Evolutionary conservation across 225 moss, liverwort and hornwort species (phyloP), one percentile per base, ranked within the genome.

Genomic region (Ulota crispa): DNA sequence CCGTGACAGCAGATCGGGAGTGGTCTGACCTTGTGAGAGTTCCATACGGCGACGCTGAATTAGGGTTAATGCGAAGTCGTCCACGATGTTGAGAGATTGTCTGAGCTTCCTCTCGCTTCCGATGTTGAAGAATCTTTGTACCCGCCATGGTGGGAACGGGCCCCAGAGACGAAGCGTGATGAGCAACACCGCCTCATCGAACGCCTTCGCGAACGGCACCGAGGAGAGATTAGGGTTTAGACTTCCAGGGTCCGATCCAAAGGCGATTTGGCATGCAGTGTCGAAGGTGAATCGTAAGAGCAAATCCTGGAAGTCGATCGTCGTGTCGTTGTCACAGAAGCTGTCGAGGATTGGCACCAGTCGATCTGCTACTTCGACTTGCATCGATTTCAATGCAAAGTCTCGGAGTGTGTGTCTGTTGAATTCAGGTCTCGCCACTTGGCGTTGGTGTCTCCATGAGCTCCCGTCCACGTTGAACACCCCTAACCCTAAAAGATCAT

Each of bases 241-340:
- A 41, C 84, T 83, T 2, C 60, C 84, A 15, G 86, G 87, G 66
- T 89, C 88, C 53, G 82, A 81, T 14, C 84, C 91, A 12, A 89
- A 87, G 13, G 83, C 79, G 6, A 89, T 76, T 31, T 87, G 83
- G 16, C 84, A 89, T 1, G 87, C 84, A 6, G 78, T 89, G 27
- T 93, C 88, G 21, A 93, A 91, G 9, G 83, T 77, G 50, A 91
- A 93, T 7, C 88, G 82, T 73, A 67, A 62, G 42, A 93, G 53
- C 5, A 91, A 59, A 41, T 89, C 93, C 47, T 93, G 93, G 11
- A 93, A 70, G 72, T 91, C 91, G 0, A 87, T 61, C 13, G n/a
- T 3, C 3, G 13, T 45, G 45, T 2, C 13, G 24, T 24, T 12
- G 12, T 53, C 76, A 62, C 82, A 76, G 36, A 57, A 20, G 4